Base-by-base conservation (phyloP, 2,329 filamentous ascomycete species). In the Amesomyces nigricolor region DNA sequence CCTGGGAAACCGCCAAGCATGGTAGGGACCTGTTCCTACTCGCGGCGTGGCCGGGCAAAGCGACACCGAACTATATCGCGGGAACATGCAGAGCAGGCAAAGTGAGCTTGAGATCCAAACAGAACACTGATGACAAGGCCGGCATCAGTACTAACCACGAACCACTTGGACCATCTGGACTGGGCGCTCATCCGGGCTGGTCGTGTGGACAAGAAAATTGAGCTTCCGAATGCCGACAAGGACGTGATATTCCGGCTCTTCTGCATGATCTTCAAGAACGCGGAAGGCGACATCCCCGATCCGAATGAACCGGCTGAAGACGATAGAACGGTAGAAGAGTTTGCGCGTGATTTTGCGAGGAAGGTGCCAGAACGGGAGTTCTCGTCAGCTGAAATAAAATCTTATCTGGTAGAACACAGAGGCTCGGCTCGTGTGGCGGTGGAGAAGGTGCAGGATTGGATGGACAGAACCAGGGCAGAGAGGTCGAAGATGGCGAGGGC, bases 61-160 rank as follows among this genome's bases (percentile, higher is more conserved):
- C n/a, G n/a, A n/a, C n/a, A n/a, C n/a, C n/a, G n/a, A n/a, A n/a
- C n/a, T n/a, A n/a, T n/a, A n/a, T n/a, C n/a, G n/a, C n/a, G n/a
- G n/a, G n/a, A n/a, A n/a, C n/a, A n/a, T n/a, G n/a, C n/a, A n/a
- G n/a, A n/a, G n/a, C n/a, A n/a, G n/a, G n/a, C n/a, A n/a, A n/a
- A n/a, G n/a, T n/a, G n/a, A n/a, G n/a, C n/a, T n/a, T n/a, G n/a
- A n/a, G n/a, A n/a, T n/a, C n/a, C n/a, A n/a, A n/a, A n/a, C n/a
- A n/a, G n/a, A n/a, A n/a, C n/a, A n/a, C n/a, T n/a, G n/a, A n/a
- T n/a, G n/a, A n/a, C n/a, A n/a, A n/a, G n/a, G n/a, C n/a, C n/a
- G n/a, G n/a, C 66, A 7, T 61, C 65, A 2, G 63, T 67, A 35
- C 65, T 67, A 50, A 67, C 53, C 13, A 66, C 62, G 2, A 67